A percentile compares a stretch with the other conserved stretches of the same genome.
These are phyloP conservation scores for Lactarius sanguifluus DNA, from an alignment of 768 basidiomycete species.

Conservation along the genomic window DNA sequence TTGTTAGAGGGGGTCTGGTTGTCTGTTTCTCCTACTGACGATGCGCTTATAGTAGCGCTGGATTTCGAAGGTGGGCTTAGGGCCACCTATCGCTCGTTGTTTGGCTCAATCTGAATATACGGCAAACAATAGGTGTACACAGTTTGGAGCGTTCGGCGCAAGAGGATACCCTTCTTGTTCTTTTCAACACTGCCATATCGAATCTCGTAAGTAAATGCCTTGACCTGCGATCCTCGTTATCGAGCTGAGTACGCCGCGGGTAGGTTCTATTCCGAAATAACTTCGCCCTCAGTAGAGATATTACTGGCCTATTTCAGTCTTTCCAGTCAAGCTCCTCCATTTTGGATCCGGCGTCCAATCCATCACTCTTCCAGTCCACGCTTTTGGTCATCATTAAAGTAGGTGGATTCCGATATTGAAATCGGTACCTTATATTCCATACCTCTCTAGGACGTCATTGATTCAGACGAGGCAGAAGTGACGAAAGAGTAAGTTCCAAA, in stretches of 20 bases:
- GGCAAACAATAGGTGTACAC: constrained; percentile 48
- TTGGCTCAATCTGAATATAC: neutral
- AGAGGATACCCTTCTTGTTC: constrained; percentile 60
- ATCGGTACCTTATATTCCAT: neutral
- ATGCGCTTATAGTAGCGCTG: constrained; percentile 54
- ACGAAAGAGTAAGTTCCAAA: constrained; percentile 48
- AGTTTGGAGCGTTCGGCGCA: constrained; percentile 64
- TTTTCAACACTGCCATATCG: constrained; percentile 66
- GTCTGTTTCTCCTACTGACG: constrained; percentile 61
- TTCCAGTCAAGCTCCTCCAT: constrained; percentile 59
- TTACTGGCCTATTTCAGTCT: constrained; percentile 59
- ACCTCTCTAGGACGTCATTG: constrained; percentile 56
- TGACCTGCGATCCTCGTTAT: neutral
- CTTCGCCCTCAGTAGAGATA: constrained; percentile 60
- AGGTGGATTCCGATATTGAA: neutral
- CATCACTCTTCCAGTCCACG: constrained; percentile 57
- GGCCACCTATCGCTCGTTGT: neutral
- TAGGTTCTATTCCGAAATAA: constrained; percentile 68
- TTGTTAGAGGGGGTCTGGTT: constrained; percentile 60
- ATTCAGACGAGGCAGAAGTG: constrained; percentile 59
- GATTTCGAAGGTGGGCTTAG: constrained; percentile 58
- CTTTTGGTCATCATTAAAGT: constrained; percentile 69
- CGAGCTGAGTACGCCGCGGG: neutral
- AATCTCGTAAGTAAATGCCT: constrained; percentile 45
- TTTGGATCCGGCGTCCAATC: constrained; percentile 61